These are phyloP conservation scores for Penicillium waksmanii DNA, from an alignment of 495 filamentous ascomycete species.

Conservation along the genomic window DNA sequence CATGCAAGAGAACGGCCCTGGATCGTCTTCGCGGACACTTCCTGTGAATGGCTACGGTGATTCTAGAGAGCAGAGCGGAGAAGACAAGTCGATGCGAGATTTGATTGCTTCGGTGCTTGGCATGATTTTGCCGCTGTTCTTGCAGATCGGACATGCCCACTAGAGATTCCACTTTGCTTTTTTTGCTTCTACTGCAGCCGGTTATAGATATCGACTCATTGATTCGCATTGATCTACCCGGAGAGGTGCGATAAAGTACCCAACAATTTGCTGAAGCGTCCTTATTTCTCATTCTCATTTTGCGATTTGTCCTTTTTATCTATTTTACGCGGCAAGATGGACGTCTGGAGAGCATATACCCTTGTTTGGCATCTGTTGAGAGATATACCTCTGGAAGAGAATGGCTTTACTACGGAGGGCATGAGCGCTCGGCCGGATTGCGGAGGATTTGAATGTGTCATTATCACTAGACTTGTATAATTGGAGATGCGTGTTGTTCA, in stretches of 20 bases:
- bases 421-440: neutral
- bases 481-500: conserved; percentile 26
- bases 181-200: conserved; percentile 3
- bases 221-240: neutral
- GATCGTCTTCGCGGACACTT: conserved; percentile 49
- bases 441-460: conserved; percentile 16
- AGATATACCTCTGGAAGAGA: conserved; percentile 11
- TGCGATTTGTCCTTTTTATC: conserved; percentile 4
- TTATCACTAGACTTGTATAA: conserved; percentile 24
- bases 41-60: conserved; percentile 72
- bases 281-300: neutral
- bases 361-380: conserved; percentile 23
- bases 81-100: conserved; percentile 51
- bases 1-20: conserved; percentile 79
- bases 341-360: conserved; percentile 28
- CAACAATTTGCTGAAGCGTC: too few species aligned
- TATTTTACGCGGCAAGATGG: conserved; percentile 15
- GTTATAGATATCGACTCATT: neutral
- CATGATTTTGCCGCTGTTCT: conserved; percentile 87
- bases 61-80: conserved; percentile 42
- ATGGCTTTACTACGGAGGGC: conserved; percentile 1
- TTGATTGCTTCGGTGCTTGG: conserved; percentile 79
- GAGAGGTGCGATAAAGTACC: neutral
- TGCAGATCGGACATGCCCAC: conserved; percentile 90
- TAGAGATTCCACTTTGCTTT: conserved; percentile 36